Conservation (phyloP, 208 protist species). For the Entamoeba histolytica region DNA sequence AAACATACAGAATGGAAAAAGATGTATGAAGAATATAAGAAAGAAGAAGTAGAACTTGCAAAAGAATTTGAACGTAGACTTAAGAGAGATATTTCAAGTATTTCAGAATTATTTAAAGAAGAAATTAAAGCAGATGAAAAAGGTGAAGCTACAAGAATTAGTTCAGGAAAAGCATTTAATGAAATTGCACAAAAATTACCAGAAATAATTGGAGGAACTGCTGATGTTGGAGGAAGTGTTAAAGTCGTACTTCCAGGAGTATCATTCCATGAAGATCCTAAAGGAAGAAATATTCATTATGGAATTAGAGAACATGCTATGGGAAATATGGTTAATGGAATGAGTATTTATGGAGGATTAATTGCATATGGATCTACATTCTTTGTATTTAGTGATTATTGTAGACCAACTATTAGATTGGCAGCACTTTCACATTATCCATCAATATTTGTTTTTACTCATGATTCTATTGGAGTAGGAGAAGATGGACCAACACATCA, state of each 20-base stretch:
- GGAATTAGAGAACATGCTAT: conserved; percentile 96
- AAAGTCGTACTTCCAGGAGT: conserved; percentile 62
- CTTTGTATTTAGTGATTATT: conserved; percentile 86
- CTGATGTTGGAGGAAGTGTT: conserved; percentile 84
- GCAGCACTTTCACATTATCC: conserved; percentile 64
- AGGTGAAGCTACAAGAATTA: conserved; percentile 4
- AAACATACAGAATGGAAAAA: conserved; percentile 49
- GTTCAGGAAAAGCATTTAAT: conserved; percentile 35
- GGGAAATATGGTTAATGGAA: conserved; percentile 83
- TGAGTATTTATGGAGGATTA: conserved; percentile 66
- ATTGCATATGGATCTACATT: conserved; percentile 89
- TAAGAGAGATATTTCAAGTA: not conserved
- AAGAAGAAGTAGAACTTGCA: not conserved
- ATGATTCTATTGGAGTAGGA: conserved; percentile 94
- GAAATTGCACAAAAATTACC: conserved; percentile 54
- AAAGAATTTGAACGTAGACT: not conserved
- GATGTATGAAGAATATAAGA: conserved; percentile 20
- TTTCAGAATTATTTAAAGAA: not conserved
- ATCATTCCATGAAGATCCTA: conserved; percentile 3
- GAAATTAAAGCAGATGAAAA: not conserved
- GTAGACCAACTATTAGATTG: conserved; percentile 67
- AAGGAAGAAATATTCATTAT: conserved; percentile 66
- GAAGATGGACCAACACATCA: conserved; percentile 99
- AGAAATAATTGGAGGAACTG: conserved; percentile 74
- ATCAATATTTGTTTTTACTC: conserved; percentile 83